Evolutionary conservation across 768 basidiomycete species (phyloP).

Genomic region (Lepiota brunneoincarnata): DNA sequence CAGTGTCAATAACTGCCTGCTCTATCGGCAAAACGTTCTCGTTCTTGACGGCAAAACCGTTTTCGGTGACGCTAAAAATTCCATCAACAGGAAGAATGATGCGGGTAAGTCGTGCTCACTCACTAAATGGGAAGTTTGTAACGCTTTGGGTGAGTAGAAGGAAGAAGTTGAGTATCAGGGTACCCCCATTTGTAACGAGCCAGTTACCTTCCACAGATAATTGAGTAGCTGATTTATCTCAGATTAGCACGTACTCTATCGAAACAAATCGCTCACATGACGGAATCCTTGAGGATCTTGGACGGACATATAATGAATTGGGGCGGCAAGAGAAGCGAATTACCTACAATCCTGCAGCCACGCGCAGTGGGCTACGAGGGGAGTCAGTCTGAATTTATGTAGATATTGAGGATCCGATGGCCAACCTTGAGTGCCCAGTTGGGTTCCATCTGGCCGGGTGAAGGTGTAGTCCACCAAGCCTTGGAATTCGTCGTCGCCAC

Average conservation of each 20-base stretch:
- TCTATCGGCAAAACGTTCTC: conserved; percentile 53
- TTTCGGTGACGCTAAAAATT: conserved; percentile 60
- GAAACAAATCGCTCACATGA: conserved; percentile 30
- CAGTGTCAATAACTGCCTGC: conserved; percentile 53
- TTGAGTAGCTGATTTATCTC: conserved; percentile 46
- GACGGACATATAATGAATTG: neutral
- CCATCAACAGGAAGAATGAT: conserved; percentile 5
- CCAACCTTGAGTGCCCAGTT: conserved; percentile 61
- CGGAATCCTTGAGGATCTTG: conserved; percentile 70
- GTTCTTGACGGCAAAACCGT: conserved; percentile 68
- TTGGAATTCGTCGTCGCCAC: conserved; percentile 63
- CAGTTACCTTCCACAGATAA: conserved; percentile 62
- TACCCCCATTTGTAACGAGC: conserved; percentile 11
- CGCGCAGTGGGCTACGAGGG: conserved; percentile 48
- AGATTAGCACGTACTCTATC: conserved; percentile 1
- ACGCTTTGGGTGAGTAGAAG: conserved; percentile 22
- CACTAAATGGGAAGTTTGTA: conserved; percentile 42
- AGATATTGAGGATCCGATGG: neutral
- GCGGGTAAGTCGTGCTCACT: conserved; percentile 10
- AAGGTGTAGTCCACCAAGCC: conserved; percentile 60
- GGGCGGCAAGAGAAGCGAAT: conserved; percentile 1
- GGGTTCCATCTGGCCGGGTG: conserved; percentile 58
- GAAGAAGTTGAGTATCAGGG: conserved; percentile 34
- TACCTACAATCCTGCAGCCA: conserved; percentile 65
- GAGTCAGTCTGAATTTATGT: neutral